These are phyloP conservation scores for Taphrina confusa DNA, from an alignment of 1,139 yeast genomes.

Conservation along the genomic window DNA sequence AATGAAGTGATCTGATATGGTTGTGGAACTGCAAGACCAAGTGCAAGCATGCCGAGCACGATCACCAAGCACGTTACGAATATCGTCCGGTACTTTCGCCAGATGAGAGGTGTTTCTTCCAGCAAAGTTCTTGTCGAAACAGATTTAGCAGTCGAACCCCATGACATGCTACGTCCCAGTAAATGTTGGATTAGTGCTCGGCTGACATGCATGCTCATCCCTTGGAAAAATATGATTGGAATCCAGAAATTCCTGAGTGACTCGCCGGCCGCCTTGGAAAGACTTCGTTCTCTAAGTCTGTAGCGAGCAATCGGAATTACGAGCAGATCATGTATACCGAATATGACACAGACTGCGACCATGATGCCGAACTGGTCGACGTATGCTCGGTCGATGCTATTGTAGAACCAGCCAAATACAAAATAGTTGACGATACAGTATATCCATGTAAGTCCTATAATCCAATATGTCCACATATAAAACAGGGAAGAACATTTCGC, in stretches of 20 bases:
- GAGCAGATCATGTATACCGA: slow-evolving; percentile 37
- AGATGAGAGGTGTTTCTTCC: slow-evolving; percentile 38
- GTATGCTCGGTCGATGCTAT: slow-evolving; percentile 35
- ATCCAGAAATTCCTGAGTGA: slow-evolving; percentile 35
- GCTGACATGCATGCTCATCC: slow-evolving; percentile 38
- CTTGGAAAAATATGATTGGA: slow-evolving; percentile 37
- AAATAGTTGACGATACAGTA: slow-evolving; percentile 37
- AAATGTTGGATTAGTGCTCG: slow-evolving; percentile 37
- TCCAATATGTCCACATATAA: slow-evolving; percentile 39
- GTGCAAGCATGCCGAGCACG: slow-evolving; percentile 20
- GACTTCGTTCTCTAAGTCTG: slow-evolving; percentile 33
- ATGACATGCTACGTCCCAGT: slow-evolving; percentile 37
- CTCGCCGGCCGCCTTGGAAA: slow-evolving; percentile 30
- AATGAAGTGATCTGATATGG: slow-evolving; percentile 35
- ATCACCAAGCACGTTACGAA: slow-evolving; percentile 3
- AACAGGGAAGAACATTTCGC: slow-evolving; percentile 39
- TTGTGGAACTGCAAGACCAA: slow-evolving; percentile 37
- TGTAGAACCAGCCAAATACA: slow-evolving; percentile 37
- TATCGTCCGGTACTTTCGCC: slow-evolving; percentile 22
- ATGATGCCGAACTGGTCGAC: slow-evolving; percentile 37
- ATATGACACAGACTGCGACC: slow-evolving; percentile 37
- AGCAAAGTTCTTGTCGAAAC: slow-evolving; percentile 37
- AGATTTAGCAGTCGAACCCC: slow-evolving; percentile 40
- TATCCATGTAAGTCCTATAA: slow-evolving; percentile 36
- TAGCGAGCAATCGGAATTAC: slow-evolving; percentile 38